These are phyloP conservation scores for Cyclostephanos tholiformis DNA, from an alignment of 108 stramenopile genomes.

Conservation along the genomic window DNA sequence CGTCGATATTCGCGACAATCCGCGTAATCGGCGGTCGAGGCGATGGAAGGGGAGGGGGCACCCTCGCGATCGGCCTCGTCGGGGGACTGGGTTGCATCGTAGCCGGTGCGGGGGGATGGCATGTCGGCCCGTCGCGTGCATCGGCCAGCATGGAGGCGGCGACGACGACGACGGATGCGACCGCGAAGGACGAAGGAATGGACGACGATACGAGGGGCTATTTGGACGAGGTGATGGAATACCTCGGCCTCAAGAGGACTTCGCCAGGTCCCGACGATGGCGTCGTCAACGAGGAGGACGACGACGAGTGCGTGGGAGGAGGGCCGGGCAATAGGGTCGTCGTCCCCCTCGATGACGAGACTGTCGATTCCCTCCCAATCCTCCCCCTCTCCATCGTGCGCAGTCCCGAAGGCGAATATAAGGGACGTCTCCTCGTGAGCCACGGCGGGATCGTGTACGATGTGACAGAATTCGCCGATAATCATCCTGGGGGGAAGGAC, in stretches of 20 bases:
- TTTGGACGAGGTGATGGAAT: constrained; percentile 34
- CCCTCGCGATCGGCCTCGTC: background rate
- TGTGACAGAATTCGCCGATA: constrained; percentile 53
- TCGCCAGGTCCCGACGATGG: background rate
- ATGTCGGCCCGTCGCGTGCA: background rate
- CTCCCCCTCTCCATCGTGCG: constrained; percentile 39
- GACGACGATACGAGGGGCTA: constrained; percentile 32
- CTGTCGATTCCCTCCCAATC: constrained; percentile 33
- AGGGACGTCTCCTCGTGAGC: constrained; percentile 29
- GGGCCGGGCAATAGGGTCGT: constrained; percentile 27
- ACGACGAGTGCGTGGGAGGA: constrained; percentile 3
- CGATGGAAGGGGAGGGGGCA: no score
- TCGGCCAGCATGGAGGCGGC: background rate
- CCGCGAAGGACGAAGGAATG: background rate
- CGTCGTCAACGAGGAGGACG: background rate
- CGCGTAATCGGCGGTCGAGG: background rate
- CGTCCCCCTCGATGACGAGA: constrained; percentile 42
- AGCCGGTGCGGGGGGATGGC: background rate
- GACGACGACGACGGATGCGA: no score
- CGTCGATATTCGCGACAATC: no score
- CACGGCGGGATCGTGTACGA: constrained; percentile 65
- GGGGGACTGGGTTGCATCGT: background rate
- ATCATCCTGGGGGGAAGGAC: constrained; percentile 60
- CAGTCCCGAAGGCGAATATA: constrained; percentile 26
- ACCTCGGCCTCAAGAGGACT: constrained; percentile 25